Evolutionary conservation across 371 early-diverging fungal genomes (phyloP), one percentile per base, ranked within the genome.

Genomic region (Lichtheimia hyalospora): DNA sequence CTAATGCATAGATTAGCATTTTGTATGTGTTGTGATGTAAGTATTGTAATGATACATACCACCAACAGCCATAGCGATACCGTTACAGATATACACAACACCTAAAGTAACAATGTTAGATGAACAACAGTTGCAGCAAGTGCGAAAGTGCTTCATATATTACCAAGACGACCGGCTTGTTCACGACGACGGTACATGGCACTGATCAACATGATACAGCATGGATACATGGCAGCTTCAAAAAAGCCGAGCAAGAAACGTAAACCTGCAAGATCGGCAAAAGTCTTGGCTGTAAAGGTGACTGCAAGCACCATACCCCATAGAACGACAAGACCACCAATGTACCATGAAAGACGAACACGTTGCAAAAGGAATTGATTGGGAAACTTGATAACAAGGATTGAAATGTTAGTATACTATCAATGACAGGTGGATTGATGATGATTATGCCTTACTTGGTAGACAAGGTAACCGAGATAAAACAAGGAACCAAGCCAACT

Each of bases 1-100:
- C 87, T 46, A 34, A 3, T 2, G 10, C 10, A 34, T 5, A 34
- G 8, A 8, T 34, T 34, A 34, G 34, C 34, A 34, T 34, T 10
- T 34, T 4, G 34, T 34, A 2, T 34, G 34, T 8, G 34, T 34
- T 34, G 34, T 34, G 34, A 34, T 34, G 34, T 34, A 34, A 34
- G 10, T n/a, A 8, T 8, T 34, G 10, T 8, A 10, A 8, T 8
- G 2, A 34, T 34, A 34, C 34, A 8, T 34, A 34, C 34, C 34
- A 57, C 83, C 85, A 21, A 86, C 74, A 13, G 79, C 72, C 42
- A 79, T 74, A 49, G 85, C 76, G n/a, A 77, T 34, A 40, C 69
- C 65, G 25, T 69, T 69, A 16, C 62, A 69, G 16, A 69, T 62
- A 21, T 65, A 69, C 20, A 64, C 44, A 12, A 60, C 54, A 54